Base-by-base conservation (phyloP, 2,329 filamentous ascomycete species). In the Dactylellina cionopaga region DNA sequence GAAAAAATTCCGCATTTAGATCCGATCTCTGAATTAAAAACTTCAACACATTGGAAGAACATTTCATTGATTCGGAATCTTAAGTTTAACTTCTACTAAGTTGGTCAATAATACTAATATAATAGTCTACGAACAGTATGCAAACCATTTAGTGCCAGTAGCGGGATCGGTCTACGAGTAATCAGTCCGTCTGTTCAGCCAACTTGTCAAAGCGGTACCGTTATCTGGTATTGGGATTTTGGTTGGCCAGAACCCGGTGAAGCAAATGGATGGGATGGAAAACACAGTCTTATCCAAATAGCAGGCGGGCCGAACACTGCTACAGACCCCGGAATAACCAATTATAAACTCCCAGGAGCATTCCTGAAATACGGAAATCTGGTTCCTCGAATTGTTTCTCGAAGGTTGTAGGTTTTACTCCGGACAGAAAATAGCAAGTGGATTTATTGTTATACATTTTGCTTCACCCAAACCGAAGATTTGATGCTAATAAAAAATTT, bases 141-240 rank as follows among this genome's bases (percentile, higher is more conserved):
- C 19, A 68, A 68, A 33, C 63, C 63, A 1, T 44, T 58, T 11
- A 49, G 17, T 7, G 29, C n/a, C 13, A 24, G 10, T 22, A 19
- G 27, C 22, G 22, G 17, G 4, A 15, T 31, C 2, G 37, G 13
- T 2, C 29, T 69, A 25, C 55, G 11, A 7, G 47, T 47, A 2
- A 24, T 60, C 6, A 46, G n/a, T n/a, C 52, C 52, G 4, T 10
- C 13, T 1, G 25, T 17, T 5, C 10, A 41, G 5, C 46, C 3
- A 39, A 5, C 10, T 17, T 69, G 64, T 24, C 56, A 19, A 22
- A 13, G 13, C 9, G 41, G 56, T 5, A 56, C 44, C 2, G 31
- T 27, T 1, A 56, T 70, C 13, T 70, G 56, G 56, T 63, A 55
- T n/a, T 70, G 65, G 65, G 65, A 70, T 24, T 47, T 51, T 39